phyloP scores from a whole-genome alignment of 371 early-diverging fungal species.

The Dichotomocladium elegans region DNA sequence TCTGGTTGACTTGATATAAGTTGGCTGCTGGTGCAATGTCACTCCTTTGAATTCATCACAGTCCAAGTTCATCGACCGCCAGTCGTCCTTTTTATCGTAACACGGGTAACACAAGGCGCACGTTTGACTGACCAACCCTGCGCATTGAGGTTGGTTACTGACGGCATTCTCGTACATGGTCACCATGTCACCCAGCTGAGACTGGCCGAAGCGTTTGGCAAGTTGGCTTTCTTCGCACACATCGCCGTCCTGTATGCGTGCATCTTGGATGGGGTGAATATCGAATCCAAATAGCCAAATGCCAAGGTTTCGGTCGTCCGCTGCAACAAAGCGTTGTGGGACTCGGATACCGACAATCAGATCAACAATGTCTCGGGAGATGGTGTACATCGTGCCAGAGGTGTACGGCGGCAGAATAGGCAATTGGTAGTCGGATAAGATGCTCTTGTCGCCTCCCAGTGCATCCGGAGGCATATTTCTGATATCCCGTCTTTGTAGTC shows the following conservation, averaged over 20 bases:
- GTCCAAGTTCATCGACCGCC: conserved; percentile 44
- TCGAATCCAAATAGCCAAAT: conserved; percentile 59
- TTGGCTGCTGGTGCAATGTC: conserved; percentile 20
- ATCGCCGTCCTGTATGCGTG: conserved; percentile 48
- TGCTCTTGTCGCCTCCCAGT: conserved; percentile 11
- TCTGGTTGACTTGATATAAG: conserved; percentile 18
- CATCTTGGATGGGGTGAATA: conserved; percentile 52
- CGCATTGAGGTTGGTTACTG: conserved; percentile 26
- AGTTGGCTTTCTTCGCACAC: conserved; percentile 58
- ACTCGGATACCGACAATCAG: conserved; percentile 29
- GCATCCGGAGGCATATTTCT: conserved; percentile 43
- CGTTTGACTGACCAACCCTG: conserved; percentile 13
- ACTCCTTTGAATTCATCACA: conserved; percentile 55
- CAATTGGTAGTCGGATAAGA: conserved; percentile 33
- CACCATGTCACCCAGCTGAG: conserved; percentile 16
- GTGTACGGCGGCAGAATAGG: conserved; percentile 57
- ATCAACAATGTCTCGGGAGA: conserved; percentile 51
- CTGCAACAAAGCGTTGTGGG: conserved; percentile 45
- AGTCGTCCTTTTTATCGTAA: conserved; percentile 45
- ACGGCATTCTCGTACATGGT: conserved; percentile 49
- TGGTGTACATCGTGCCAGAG: conserved; percentile 48
- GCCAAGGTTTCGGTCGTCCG: conserved; percentile 51
- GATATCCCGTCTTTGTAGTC: background rate
- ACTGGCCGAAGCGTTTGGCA: conserved; percentile 44
- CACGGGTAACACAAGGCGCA: conserved; percentile 63